A percentile compares a stretch with the other conserved stretches of the same genome.
These are phyloP conservation scores for Pleurotus pulmonarius DNA, from an alignment of 768 basidiomycete genomes.

Conservation along the genomic window DNA sequence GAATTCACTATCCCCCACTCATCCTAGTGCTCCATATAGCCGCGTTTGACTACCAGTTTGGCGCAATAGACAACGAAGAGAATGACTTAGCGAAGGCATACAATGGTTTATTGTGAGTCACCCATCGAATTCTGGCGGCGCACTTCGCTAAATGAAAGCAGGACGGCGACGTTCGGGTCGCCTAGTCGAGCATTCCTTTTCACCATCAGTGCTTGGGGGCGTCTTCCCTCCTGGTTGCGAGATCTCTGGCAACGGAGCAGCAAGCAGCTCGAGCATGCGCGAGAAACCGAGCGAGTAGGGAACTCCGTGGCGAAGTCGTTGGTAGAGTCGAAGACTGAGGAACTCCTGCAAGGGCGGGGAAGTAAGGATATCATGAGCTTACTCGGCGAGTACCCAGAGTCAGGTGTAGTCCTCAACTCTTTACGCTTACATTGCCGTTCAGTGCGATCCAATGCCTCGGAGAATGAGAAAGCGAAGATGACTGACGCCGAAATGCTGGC, in stretches of 20 bases:
- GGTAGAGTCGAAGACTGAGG: constrained; percentile 43
- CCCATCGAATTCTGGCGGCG: background rate
- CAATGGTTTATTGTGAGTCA: constrained; percentile 40
- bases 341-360: constrained; percentile 40
- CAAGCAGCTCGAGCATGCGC: constrained; percentile 42
- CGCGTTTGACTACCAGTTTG: constrained; percentile 56
- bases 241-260: constrained; percentile 39
- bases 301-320: constrained; percentile 43
- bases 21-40: constrained; percentile 22
- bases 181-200: constrained; percentile 44
- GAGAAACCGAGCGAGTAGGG: constrained; percentile 39
- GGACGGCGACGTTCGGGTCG: constrained; percentile 46
- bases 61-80: constrained; percentile 41
- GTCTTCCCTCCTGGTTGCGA: constrained; percentile 37
- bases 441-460: constrained; percentile 45
- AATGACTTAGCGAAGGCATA: constrained; percentile 55
- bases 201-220: constrained; percentile 38
- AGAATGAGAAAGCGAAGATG: constrained; percentile 24
- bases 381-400: constrained; percentile 35
- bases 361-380: constrained; percentile 54
- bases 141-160: constrained; percentile 15
- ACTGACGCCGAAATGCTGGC: constrained; percentile 28
- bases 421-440: background rate
- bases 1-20: background rate
- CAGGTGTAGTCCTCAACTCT: background rate